Base-by-base conservation (phyloP, 2,329 filamentous ascomycete species). In the Scedosporium boydii region DNA sequence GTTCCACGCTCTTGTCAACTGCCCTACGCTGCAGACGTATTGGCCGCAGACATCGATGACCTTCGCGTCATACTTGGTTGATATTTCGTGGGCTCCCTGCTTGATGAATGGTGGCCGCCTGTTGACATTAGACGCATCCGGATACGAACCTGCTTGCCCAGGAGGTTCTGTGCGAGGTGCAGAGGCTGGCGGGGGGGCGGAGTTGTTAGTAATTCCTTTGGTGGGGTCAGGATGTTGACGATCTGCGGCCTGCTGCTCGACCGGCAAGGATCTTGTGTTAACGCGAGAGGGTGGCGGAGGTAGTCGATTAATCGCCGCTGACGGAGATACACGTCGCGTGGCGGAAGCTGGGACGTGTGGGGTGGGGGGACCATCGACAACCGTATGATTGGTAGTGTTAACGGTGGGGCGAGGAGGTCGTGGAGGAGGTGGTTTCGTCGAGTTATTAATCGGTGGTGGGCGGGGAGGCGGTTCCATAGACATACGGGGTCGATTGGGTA, bases 11-110 rank as follows among this genome's bases (percentile, higher is more conserved):
- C 91, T 85, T 1, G 93, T 98, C 65, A 95, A 80, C 66, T 90
- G 88, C 4, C 93, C 95, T 16, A 89, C 91, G 0, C 93, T 93
- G 71, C 91, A 96, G 6, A 95, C 86, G 67, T 89, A 87, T 66
- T 93, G 88, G 6, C 95, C 95, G 71, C 91, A 97, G 2, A 96
- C 87, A 65, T 95, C 93, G 70, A 97, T 87, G 34, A 92, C 79
- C 51, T 91, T 87, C 4, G 91, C 90, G 66, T 98, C 95, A 67
- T 96, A 95, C 68, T 91, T 92, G 3, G 90, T 93, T 34, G 82
- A 76, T 63, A 99, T 93, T 66, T 93, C 89, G 60, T 82, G 82
- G n/a, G 84, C 82, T 0, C 89, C 88, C 51, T 86, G 82, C 68
- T 87, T 88, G 67, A 90, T 86, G 60, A 82, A 83, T 0, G 95